Base-by-base conservation (phyloP, 345 rosid genomes). In the Passiflora organensis region DNA sequence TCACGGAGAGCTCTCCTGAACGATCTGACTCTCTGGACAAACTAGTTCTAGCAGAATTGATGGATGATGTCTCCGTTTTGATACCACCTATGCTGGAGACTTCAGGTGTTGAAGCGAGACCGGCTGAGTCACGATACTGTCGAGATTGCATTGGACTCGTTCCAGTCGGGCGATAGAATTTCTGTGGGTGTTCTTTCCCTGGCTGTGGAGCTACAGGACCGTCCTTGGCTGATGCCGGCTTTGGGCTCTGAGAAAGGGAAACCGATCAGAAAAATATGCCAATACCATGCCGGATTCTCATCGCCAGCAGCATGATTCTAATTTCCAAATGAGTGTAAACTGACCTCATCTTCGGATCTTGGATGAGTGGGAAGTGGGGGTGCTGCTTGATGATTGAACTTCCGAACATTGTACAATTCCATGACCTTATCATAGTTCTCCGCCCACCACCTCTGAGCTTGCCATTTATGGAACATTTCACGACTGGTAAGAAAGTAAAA, bases 371-470 rank as follows among this genome's bases (percentile, higher is more conserved):
- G 82, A 54, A 88, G 76, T 1, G 95, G 95, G 56, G 79, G n/a
- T n/a, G n/a, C 85, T 1, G 82, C 68, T 66, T 89, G 82, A 32
- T 63, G 89, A 64, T 81, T 89, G 61, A 86, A 80, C 41, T 68
- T 73, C 53, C 78, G 95, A 56, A 93, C 99, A 68, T 93, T 93
- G 73, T 93, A 93, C 39, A 93, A 72, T 56, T 93, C 99, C 95
- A 86, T 76, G 62, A 93, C 86, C 72, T 84, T 93, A 32, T 93
- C 96, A 15, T 74, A 84, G 71, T 86, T 93, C 69, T 93, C 94
- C 2, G 77, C 77, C 99, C 99, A 93, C 99, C 99, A 93, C 51
- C 80, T 84, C 72, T 93, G 96, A 68, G 99, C 96, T 86, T 93
- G 94, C 81, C 82, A 80, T 72, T 93, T 93, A 74, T 89, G 78